These are phyloP conservation scores for Cicer pinnatifidum DNA, from an alignment of 306 rosid species.

Conservation along the genomic window DNA sequence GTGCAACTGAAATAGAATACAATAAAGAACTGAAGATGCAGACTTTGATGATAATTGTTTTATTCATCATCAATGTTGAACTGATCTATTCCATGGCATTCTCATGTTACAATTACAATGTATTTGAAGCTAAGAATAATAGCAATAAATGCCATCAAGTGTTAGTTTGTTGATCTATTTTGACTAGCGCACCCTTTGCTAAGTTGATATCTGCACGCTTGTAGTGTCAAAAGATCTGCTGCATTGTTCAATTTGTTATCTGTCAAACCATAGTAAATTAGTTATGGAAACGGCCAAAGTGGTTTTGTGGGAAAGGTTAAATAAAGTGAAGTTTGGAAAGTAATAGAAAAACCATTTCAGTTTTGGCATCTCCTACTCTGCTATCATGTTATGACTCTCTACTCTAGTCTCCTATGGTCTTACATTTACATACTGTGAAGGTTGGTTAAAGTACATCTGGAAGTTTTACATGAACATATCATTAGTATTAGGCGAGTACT, in stretches of 20 bases:
- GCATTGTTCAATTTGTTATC: not conserved
- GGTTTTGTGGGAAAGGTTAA: not conserved
- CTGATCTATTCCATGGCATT: conserved; percentile 39
- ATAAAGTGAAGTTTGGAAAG: too few species aligned
- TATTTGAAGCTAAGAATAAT: conserved; percentile 38
- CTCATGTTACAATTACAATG: conserved; percentile 32
- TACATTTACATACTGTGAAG: too few species aligned
- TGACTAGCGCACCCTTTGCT: not conserved
- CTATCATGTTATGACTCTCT: too few species aligned
- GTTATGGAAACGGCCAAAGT: not conserved
- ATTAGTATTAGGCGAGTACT: too few species aligned
- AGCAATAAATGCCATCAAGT: not conserved
- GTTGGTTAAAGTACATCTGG: too few species aligned
- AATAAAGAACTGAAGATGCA: conserved; percentile 45
- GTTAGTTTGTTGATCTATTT: conserved; percentile 6
- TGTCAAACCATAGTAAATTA: not conserved
- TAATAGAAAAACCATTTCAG: too few species aligned
- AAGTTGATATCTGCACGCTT: not conserved
- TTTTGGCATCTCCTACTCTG: too few species aligned
- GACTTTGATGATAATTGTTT: conserved; percentile 48
- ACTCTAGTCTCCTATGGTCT: too few species aligned
- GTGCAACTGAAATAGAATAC: conserved; percentile 36
- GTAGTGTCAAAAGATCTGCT: conserved; percentile 23
- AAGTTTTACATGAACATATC: too few species aligned
- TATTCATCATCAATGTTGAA: conserved; percentile 39